phyloP scores from a whole-genome alignment of 2,329 filamentous ascomycete genomes.

The Pseudogymnoascus sp. region DNA sequence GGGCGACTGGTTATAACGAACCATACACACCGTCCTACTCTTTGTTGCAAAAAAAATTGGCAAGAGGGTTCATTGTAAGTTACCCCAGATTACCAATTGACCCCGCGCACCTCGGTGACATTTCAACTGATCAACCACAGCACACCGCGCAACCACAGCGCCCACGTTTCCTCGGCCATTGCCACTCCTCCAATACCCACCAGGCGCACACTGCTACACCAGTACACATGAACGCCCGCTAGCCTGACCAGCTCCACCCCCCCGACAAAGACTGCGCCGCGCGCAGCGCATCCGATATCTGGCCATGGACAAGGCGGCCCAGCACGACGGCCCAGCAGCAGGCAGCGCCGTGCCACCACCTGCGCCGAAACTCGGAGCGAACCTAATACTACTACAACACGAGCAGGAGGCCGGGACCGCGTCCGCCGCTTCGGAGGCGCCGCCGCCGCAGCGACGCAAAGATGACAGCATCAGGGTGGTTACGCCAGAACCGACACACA shows the following conservation, averaged over 20 bases:
- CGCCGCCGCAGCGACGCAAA: constrained; percentile 47
- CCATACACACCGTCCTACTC: neutral
- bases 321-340: constrained; percentile 27
- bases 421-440: constrained; percentile 53
- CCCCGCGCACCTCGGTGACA: constrained; percentile 5
- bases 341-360: constrained; percentile 22
- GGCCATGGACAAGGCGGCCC: neutral
- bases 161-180: neutral
- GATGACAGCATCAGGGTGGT: constrained; percentile 25
- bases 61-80: neutral
- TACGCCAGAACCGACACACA: neutral
- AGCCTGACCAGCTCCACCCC: neutral
- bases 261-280: constrained; percentile 4
- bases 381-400: neutral
- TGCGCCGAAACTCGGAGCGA: neutral
- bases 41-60: neutral
- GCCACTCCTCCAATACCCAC: neutral
- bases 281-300: constrained; percentile 2
- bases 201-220: constrained; percentile 1
- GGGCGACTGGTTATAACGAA: constrained; percentile 5
- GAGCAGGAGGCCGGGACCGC: constrained; percentile 21
- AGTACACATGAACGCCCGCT: constrained; percentile 4
- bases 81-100: constrained; percentile 4
- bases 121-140: neutral
- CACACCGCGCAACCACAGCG: constrained; percentile 1